These are phyloP conservation scores for Lactarius psammicola DNA, from an alignment of 768 basidiomycete genomes.

Conservation along the genomic window DNA sequence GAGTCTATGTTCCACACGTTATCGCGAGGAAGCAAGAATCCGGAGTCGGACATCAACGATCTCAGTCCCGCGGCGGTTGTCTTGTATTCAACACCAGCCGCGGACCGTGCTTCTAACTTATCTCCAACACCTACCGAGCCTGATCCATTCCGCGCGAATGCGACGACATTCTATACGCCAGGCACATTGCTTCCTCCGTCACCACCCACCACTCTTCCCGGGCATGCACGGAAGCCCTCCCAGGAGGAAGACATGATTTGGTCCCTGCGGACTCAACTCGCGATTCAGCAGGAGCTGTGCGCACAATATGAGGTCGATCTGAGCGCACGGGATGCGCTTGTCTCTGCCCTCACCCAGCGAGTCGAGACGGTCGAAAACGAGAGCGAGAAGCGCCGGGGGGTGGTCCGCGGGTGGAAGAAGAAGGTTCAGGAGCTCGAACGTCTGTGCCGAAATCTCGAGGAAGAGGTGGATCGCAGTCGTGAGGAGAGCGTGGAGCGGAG, in stretches of 20 bases:
- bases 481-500: conserved; percentile 80
- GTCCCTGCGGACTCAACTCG: conserved; percentile 71
- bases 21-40: conserved; percentile 42
- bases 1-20: conserved; percentile 64
- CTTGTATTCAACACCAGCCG: conserved; percentile 38
- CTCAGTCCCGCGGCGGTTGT: conserved; percentile 48
- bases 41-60: conserved; percentile 68
- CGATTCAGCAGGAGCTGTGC: conserved; percentile 71
- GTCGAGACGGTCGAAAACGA: conserved; percentile 59
- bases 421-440: conserved; percentile 73
- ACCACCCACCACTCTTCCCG: conserved; percentile 38
- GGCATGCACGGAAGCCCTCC: conserved; percentile 59
- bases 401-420: conserved; percentile 67
- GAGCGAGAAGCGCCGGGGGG: conserved; percentile 54
- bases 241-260: conserved; percentile 71
- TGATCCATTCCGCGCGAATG: conserved; percentile 72
- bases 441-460: conserved; percentile 65
- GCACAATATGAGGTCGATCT: conserved; percentile 77
- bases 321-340: conserved; percentile 67
- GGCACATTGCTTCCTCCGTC: conserved; percentile 70
- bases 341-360: conserved; percentile 56
- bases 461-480: conserved; percentile 83
- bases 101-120: conserved; percentile 26
- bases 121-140: conserved; percentile 43
- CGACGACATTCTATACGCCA: conserved; percentile 75